These are phyloP conservation scores for Boechera retrofracta DNA, from an alignment of 345 rosid genomes.

Conservation along the genomic window DNA sequence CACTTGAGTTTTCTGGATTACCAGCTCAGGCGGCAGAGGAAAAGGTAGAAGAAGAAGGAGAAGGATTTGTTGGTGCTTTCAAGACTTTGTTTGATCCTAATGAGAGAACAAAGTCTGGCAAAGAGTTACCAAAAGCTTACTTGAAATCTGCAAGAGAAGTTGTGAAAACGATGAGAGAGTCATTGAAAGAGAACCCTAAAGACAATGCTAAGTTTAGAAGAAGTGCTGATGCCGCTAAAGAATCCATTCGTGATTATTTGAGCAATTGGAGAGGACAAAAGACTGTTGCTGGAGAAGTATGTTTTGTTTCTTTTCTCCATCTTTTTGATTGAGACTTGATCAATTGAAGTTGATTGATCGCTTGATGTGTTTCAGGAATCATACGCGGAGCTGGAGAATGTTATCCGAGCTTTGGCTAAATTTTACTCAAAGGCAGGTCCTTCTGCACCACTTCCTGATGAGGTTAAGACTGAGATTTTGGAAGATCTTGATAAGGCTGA, in stretches of 20 bases:
- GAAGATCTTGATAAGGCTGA: constrained; percentile 63
- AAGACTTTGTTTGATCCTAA: constrained; percentile 77
- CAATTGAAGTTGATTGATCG: background rate
- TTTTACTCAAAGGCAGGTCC: constrained; percentile 93
- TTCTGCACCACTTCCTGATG: constrained; percentile 77
- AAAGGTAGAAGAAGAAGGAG: constrained; percentile 51
- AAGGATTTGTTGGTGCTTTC: constrained; percentile 65
- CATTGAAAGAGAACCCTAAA: constrained; percentile 75
- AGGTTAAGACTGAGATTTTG: constrained; percentile 67
- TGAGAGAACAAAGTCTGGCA: constrained; percentile 77
- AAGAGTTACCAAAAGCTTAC: constrained; percentile 85
- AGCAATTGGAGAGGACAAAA: constrained; percentile 80
- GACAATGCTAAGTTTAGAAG: constrained; percentile 73
- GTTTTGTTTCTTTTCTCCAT: background rate
- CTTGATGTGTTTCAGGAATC: constrained; percentile 66
- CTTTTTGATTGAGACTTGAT: background rate
- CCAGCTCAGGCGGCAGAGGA: constrained; percentile 36
- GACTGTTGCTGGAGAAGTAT: constrained; percentile 60
- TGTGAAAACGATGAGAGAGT: constrained; percentile 78
- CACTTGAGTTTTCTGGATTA: constrained; percentile 26
- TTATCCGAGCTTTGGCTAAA: constrained; percentile 67
- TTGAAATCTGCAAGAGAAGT: constrained; percentile 86
- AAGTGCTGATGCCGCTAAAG: constrained; percentile 92
- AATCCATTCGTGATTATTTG: constrained; percentile 80
- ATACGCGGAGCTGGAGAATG: constrained; percentile 75